Evolutionary conservation across 2,329 filamentous ascomycete species (phyloP), one percentile per base, ranked within the genome.

Genomic region (Paramyrothecium sp.): DNA sequence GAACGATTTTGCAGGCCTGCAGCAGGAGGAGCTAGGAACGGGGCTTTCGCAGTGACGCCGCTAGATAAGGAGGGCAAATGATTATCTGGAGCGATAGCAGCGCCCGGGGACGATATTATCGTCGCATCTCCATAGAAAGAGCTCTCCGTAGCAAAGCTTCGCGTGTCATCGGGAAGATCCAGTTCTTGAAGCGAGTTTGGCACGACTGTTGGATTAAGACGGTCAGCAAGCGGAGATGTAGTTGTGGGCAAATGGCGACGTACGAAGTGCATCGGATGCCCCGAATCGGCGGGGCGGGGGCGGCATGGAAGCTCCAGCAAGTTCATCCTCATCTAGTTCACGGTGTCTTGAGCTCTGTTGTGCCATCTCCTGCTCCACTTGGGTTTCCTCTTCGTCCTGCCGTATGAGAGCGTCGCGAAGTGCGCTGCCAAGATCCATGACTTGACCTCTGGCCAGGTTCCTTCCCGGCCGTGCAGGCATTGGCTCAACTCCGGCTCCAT

Each of bases 401-500:
- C 63, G 60, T 2, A 58, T 58, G 8, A 74, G 58, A 16, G 65
- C 70, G 13, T 64, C 62, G 11, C 62, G 65, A 33, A 74, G 67
- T 8, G 71, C 73, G 50, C 59, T 65, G 54, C 63, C 63, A 19
- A 74, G 57, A 46, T 67, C 63, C 58, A 66, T 61, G 19, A 61
- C 56, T 22, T 65, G 64, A 7, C 23, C 38, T 8, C 23, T 53
- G 17, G 26, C 30, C 33, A 17, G 30, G 60, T 26, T 64, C 69
- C 55, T 59, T 58, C 54, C 51, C 57, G 59, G 38, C 58, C 52
- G 58, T 65, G 60, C 38, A 41, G 67, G 67, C 19, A 62, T 61
- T 2, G 73, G 73, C 53, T 76, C 73, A 30, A 61, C 67, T n/a
- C 56, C 71, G 34, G 73, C 70, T 34, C 73, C 73, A 61, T 76